These are phyloP conservation scores for Russula emetica DNA, from an alignment of 768 basidiomycete species.

Conservation along the genomic window DNA sequence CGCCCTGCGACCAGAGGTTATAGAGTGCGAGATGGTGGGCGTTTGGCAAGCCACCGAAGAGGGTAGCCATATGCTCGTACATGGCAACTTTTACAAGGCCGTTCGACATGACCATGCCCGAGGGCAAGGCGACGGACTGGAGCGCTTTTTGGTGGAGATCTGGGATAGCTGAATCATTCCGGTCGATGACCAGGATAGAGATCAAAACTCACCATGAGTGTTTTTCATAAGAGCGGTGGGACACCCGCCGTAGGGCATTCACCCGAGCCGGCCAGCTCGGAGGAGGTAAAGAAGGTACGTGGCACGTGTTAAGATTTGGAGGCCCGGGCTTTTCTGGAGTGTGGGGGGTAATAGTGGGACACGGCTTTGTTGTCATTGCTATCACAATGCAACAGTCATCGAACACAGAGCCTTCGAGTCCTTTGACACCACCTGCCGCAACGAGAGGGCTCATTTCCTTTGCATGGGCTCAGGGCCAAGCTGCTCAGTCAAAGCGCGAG, in stretches of 20 bases:
- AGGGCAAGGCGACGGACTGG: constrained; percentile 21
- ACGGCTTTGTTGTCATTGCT: background rate
- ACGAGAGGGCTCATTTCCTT: constrained; percentile 20
- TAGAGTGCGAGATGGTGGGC: constrained; percentile 61
- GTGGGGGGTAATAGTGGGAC: no score
- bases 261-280: no score
- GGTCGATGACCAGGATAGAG: background rate
- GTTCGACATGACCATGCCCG: constrained; percentile 21
- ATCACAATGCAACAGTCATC: constrained; percentile 13
- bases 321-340: background rate
- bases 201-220: constrained; percentile 10
- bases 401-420: constrained; percentile 3
- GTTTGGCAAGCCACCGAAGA: constrained; percentile 72
- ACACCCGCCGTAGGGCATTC: background rate
- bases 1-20: constrained; percentile 62
- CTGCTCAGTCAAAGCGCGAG: constrained; percentile 14
- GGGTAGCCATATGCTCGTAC: constrained; percentile 74
- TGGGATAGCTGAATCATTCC: background rate
- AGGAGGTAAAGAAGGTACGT: background rate
- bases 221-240: constrained; percentile 1
- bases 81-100: constrained; percentile 63
- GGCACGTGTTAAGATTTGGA: constrained; percentile 5
- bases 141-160: constrained; percentile 4
- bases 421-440: constrained; percentile 23
- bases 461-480: constrained; percentile 19